These are phyloP conservation scores for Candida qinlingensis DNA, from an alignment of 805 yeast species.

Conservation along the genomic window DNA sequence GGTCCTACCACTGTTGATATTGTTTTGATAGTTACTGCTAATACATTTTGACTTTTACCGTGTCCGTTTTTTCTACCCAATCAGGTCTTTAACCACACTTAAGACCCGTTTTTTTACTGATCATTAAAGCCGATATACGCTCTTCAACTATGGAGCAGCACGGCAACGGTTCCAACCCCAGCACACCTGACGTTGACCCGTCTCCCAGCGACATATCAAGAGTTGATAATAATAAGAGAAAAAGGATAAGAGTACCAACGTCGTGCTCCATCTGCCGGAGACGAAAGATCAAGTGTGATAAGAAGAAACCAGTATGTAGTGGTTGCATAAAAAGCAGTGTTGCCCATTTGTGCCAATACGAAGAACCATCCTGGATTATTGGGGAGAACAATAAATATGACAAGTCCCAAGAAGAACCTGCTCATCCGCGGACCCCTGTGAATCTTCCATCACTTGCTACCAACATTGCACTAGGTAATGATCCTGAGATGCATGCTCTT, in stretches of 20 bases:
- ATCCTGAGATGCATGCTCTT: not conserved
- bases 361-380: constrained; percentile 55
- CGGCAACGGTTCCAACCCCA: too few relatives aligned
- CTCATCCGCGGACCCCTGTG: not conserved
- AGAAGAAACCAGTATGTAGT: constrained; percentile 46
- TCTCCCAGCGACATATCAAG: not conserved
- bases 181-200: too few relatives aligned
- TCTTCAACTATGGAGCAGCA: too few relatives aligned
- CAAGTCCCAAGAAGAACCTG: not conserved
- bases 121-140: too few relatives aligned
- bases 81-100: too few relatives aligned
- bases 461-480: not conserved
- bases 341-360: constrained; percentile 48
- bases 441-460: not conserved
- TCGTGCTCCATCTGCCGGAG: constrained; percentile 43
- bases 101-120: too few relatives aligned
- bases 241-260: constrained; percentile 43
- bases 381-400: constrained; percentile 32
- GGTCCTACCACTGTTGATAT: too few relatives aligned
- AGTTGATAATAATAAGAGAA: constrained; percentile 18
- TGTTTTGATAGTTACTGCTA: too few relatives aligned
- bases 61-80: too few relatives aligned
- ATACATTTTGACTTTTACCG: too few relatives aligned
- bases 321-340: constrained; percentile 53
- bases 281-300: constrained; percentile 43